These are phyloP conservation scores for Datisca glomerata DNA, from an alignment of 306 rosid species.

Conservation along the genomic window DNA sequence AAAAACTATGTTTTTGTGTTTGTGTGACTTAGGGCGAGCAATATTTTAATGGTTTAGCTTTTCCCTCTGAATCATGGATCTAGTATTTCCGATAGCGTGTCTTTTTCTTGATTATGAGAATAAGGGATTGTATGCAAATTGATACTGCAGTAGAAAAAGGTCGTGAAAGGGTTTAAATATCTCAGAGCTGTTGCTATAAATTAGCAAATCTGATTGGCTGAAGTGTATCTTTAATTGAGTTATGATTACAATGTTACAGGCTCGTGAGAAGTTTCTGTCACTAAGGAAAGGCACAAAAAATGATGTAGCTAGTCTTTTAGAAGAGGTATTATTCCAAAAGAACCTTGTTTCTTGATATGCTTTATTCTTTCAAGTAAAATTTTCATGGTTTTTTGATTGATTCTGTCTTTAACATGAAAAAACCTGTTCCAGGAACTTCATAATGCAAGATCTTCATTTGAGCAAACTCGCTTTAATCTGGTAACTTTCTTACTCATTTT, in stretches of 20 bases:
- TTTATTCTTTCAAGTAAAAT: constrained; percentile 3
- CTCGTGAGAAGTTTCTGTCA: constrained; percentile 88
- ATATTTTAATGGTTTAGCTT: too few species aligned
- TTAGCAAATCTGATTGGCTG: not conserved
- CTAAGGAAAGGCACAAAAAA: constrained; percentile 85
- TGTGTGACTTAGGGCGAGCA: too few species aligned
- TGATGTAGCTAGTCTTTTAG: constrained; percentile 64
- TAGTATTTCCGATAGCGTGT: too few species aligned
- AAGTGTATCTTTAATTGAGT: not conserved
- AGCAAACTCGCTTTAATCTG: constrained; percentile 95
- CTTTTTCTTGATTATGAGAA: too few species aligned
- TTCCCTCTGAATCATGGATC: too few species aligned
- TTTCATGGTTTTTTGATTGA: constrained; percentile 5
- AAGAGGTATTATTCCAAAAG: constrained; percentile 53
- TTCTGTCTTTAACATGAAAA: constrained; percentile 16
- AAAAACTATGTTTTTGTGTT: too few species aligned
- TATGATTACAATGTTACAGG: constrained; percentile 33
- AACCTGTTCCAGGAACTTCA: constrained; percentile 79
- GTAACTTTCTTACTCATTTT: constrained; percentile 24
- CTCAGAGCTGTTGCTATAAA: too few species aligned
- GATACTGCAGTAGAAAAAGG: too few species aligned
- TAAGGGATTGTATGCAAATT: too few species aligned
- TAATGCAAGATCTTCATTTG: constrained; percentile 78
- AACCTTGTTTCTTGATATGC: not conserved
- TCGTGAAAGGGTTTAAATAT: not conserved